A percentile compares a stretch with the other conserved stretches of the same genome.
Evolutionary conservation across 2,329 filamentous ascomycete genomes (phyloP).

Genomic region (Orbilia javanica): DNA sequence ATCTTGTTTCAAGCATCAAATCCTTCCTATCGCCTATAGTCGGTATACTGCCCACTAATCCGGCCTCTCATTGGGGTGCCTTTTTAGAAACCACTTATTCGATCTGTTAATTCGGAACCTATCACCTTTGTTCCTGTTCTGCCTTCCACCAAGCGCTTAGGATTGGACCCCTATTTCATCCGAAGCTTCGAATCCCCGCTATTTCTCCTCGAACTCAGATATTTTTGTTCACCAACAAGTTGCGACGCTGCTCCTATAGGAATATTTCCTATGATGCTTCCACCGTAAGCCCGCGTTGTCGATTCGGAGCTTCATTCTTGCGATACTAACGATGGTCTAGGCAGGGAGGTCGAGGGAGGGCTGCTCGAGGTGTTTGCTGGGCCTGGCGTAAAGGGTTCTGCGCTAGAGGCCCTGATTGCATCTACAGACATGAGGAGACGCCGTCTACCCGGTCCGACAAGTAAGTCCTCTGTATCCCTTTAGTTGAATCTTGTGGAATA

Average conservation of each 20-base stretch:
- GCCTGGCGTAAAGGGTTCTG: constrained; percentile 36
- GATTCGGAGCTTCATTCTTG: not conserved
- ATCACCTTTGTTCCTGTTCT: too few relatives aligned
- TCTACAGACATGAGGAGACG: constrained; percentile 26
- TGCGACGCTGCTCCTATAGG: not conserved
- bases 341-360: not conserved
- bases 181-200: not conserved
- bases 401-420: constrained; percentile 35
- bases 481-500: not conserved
- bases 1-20: not conserved
- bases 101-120: too few relatives aligned
- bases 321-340: not conserved
- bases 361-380: constrained; percentile 27
- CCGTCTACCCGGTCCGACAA: not conserved
- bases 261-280: not conserved
- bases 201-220: not conserved
- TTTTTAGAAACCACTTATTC: too few relatives aligned
- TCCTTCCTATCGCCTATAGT: not conserved
- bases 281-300: constrained; percentile 7
- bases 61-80: too few relatives aligned
- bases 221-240: not conserved
- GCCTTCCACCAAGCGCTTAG: too few relatives aligned
- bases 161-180: too few relatives aligned
- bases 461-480: constrained; percentile 14
- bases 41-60: not conserved